Base-by-base conservation (phyloP, 176 grass and related monocot species). In the Pharus latifolius region DNA sequence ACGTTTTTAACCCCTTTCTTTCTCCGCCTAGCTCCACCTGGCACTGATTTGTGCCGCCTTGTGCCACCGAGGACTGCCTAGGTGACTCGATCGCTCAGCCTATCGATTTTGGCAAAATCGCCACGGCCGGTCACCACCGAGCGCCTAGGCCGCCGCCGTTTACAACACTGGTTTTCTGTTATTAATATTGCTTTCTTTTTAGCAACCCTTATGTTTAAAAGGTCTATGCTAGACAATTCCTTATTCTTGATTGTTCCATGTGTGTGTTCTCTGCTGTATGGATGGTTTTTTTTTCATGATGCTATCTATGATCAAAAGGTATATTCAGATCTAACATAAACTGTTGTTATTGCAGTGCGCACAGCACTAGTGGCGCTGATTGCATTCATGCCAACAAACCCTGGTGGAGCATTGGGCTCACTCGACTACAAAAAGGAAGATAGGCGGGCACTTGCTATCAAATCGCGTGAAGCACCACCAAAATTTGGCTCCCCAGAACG, bases 361-460 rank as follows among this genome's bases (percentile, higher is more conserved):
- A 99, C 95, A 49, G 95, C 95, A 11, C 79, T 99, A 47, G 95
- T 99, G 60, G 95, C 95, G 10, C 70, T 99, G 68, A 82, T 99
- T 86, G 95, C 95, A 3, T 99, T 99, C 75, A 99, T 99, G 90
- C 90, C 95, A 61, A 85, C 95, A 42, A 97, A 92, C 70, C 90
- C 95, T 27, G 87, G 87, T 31, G 95, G 95, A 2, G 95, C 95
- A 50, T 78, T 99, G 70, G 95, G 95, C 17, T 99, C 95, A 20
- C 22, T 99, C 42, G 95, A 99, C 63, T 99, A 84, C 73, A 94
- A 88, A 53, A 99, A 94, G 76, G 95, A 99, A 79, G 90, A 94
- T 29, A 83, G 84, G 35, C 75, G 57, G 6, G 84, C 82, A 20
- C 82, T 99, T 41, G 82, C 87, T 66, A 82, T 94, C 49, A 94